Evolutionary conservation across 768 basidiomycete species (phyloP).

Genomic region (Cystofilobasidium ferigula): DNA sequence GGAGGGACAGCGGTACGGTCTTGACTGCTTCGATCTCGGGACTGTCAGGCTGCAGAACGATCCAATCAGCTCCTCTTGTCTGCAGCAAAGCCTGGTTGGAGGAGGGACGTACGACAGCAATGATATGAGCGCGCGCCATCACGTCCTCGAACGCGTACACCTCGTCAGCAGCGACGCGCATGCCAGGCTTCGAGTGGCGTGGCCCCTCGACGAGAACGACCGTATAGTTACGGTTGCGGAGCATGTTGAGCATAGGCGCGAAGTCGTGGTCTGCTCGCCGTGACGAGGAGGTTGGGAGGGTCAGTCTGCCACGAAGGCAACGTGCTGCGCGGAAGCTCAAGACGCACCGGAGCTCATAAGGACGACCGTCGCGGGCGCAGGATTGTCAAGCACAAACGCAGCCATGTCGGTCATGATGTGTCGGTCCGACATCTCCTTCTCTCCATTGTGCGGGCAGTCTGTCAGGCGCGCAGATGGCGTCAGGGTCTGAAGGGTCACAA

Average conservation of each 20-base stretch:
- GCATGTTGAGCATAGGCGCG: neutral
- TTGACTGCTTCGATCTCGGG: too few species aligned
- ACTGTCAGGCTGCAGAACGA: too few species aligned
- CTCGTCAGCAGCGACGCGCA: neutral
- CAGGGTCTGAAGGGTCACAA: neutral
- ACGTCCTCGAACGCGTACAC: neutral
- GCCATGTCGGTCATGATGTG: slow-evolving; percentile 16
- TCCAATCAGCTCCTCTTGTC: too few species aligned
- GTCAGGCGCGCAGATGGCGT: neutral
- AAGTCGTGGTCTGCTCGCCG: slow-evolving; percentile 4
- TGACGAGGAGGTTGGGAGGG: neutral
- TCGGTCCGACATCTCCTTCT: slow-evolving; percentile 8
- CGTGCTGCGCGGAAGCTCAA: neutral
- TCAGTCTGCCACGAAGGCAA: too few species aligned
- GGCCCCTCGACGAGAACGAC: neutral
- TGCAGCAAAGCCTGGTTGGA: too few species aligned
- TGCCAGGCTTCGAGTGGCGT: neutral
- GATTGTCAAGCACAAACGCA: slow-evolving; percentile 7
- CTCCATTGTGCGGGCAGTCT: neutral
- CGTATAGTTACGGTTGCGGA: neutral
- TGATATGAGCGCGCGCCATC: neutral
- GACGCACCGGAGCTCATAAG: slow-evolving; percentile 10
- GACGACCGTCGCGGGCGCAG: slow-evolving; percentile 10
- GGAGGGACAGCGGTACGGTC: too few species aligned
- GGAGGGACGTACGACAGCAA: neutral